Evolutionary conservation across 768 basidiomycete species (phyloP), one percentile per base, ranked within the genome.

Genomic region (Rhizopogon salebrosus): DNA sequence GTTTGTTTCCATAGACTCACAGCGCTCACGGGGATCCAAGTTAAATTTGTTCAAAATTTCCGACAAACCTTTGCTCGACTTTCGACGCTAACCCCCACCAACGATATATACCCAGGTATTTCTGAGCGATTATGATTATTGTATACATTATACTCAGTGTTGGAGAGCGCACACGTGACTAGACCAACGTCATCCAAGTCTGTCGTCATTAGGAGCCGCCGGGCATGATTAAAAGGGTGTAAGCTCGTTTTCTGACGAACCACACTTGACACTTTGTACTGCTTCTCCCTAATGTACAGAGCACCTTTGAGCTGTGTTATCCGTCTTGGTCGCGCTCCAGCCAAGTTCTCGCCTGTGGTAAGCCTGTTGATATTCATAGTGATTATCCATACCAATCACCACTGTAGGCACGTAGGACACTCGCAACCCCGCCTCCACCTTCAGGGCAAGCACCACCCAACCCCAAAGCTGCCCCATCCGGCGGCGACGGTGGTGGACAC

Each of bases 361-460:
- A 50, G 53, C 46, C 18, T 7, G 16, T 23, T 13, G 9, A 3
- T n/a, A 14, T 46, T 34, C 8, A 31, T n/a, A n/a, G 5, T 37
- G 8, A 45, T 35, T 41, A 6, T 18, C 14, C 23, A 53, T 55
- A 20, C 39, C 42, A 65, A 27, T 3, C 16, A 5, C 10, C 8
- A 24, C 11, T n/a, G 41, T 11, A 60, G 58, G 13, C 40, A 20
- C 56, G 41, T 26, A 60, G 61, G 52, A 49, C 34, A 4, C 24
- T 66, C 39, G 41, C 55, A 34, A 60, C 57, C 1, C 49, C 59
- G 3, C 52, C 64, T 6, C 48, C 49, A 14, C 45, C 57, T 7
- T 55, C 58, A 26, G 49, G 48, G 5, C 52, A 49, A 22, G 23
- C 48, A 14, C 27, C 41, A 6, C 31, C 48, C n/a, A 43, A 54